phyloP scores from a whole-genome alignment of 2,329 filamentous ascomycete genomes.

The Bipolaris victoriae region DNA sequence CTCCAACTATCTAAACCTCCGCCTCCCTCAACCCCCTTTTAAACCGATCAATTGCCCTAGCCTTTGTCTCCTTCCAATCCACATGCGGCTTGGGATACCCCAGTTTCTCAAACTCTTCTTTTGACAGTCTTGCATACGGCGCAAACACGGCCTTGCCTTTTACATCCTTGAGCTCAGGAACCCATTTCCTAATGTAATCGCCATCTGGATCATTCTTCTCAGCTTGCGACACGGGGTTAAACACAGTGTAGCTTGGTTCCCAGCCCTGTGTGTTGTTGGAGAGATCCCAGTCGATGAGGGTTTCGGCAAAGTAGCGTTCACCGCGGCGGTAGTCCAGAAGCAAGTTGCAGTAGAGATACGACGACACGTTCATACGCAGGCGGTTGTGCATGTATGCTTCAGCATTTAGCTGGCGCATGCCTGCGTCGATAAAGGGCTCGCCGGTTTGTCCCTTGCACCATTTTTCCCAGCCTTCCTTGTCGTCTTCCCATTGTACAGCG shows the following conservation, averaged over 20 bases:
- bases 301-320: conserved; percentile 60
- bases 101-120: conserved; percentile 57
- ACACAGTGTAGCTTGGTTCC: conserved; percentile 59
- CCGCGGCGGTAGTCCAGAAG: conserved; percentile 58
- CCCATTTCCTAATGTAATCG: conserved; percentile 49
- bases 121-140: conserved; percentile 52
- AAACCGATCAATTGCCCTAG: conserved; percentile 52
- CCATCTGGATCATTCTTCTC: conserved; percentile 49
- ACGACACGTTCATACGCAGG: conserved; percentile 57
- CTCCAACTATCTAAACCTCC: too few species aligned
- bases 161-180: conserved; percentile 48
- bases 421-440: conserved; percentile 58
- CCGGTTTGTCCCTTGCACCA: conserved; percentile 57
- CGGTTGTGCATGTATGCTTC: conserved; percentile 62
- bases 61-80: conserved; percentile 52
- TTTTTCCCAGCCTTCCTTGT: conserved; percentile 57
- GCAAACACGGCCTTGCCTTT: conserved; percentile 58
- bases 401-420: conserved; percentile 57
- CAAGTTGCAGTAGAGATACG: conserved; percentile 57
- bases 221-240: conserved; percentile 52
- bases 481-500: conserved; percentile 58
- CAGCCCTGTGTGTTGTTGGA: conserved; percentile 60
- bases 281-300: conserved; percentile 57
- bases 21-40: conserved; percentile 54
- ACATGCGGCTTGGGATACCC: conserved; percentile 56